These are phyloP conservation scores for Penicillium thymicola DNA, from an alignment of 2,329 filamentous ascomycete species.

Conservation along the genomic window DNA sequence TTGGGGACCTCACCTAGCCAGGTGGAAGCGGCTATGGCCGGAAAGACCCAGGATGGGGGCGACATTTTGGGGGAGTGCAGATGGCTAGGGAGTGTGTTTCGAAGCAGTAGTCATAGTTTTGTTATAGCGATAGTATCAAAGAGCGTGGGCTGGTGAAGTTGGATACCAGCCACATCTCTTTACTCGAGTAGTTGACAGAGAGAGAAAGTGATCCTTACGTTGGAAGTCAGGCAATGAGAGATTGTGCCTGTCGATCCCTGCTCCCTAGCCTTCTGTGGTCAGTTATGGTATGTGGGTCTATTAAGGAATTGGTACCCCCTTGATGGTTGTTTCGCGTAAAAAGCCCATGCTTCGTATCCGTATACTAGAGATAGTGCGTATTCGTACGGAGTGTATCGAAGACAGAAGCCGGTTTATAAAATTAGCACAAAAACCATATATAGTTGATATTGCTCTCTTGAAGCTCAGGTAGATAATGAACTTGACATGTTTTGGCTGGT, in stretches of 20 bases:
- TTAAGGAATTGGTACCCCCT: constrained; percentile 1
- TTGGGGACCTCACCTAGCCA: constrained; percentile 15
- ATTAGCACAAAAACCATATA: background rate
- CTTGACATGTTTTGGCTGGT: background rate
- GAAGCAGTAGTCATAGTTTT: constrained; percentile 3
- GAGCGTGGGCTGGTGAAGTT: constrained; percentile 10
- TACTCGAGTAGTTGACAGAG: constrained; percentile 4
- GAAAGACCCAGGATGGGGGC: constrained; percentile 16
- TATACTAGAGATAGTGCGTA: background rate
- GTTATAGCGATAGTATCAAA: constrained; percentile 4
- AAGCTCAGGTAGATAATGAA: background rate
- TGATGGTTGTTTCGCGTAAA: constrained; percentile 8
- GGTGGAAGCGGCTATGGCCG: constrained; percentile 17
- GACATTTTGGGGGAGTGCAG: background rate
- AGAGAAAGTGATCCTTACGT: constrained; percentile 8
- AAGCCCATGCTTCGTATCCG: constrained; percentile 2
- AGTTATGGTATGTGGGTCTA: constrained; percentile 11
- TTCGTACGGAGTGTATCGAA: background rate
- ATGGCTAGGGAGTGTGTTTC: constrained; percentile 1
- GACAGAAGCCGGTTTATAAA: background rate
- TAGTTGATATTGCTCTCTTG: background rate
- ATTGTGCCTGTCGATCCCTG: constrained; percentile 11
- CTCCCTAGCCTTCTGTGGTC: background rate
- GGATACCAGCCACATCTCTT: constrained; percentile 10
- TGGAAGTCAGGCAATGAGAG: constrained; percentile 5